Evolutionary conservation across 1,284 basidiomycete genomes (phyloP).

Genomic region (Phenoliferia sp.): DNA sequence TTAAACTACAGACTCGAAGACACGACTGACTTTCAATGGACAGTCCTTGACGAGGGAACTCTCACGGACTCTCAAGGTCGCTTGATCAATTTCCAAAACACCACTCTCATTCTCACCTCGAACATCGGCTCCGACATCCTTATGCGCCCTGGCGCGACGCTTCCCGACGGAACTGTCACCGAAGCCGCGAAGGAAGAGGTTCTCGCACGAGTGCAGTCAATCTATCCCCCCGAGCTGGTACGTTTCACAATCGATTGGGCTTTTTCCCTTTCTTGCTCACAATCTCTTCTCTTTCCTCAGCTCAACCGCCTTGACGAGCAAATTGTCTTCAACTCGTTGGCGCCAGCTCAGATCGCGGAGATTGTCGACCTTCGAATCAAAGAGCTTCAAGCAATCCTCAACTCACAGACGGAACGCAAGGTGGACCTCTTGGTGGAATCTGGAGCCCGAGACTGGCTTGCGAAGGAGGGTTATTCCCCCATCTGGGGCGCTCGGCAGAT

Average conservation of each 20-base stretch:
- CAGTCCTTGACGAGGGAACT: conserved; percentile 83
- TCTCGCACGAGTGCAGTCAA: conserved; percentile 62
- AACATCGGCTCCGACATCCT: conserved; percentile 79
- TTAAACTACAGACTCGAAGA: no score
- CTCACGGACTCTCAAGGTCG: conserved; percentile 62
- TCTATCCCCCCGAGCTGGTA: conserved; percentile 79
- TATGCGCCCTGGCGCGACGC: conserved; percentile 61
- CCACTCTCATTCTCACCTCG: conserved; percentile 87
- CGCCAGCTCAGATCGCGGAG: conserved; percentile 62
- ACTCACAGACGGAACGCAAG: conserved; percentile 46
- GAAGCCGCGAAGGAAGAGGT: conserved; percentile 61
- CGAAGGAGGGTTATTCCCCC: conserved; percentile 73
- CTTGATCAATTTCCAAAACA: conserved; percentile 55
- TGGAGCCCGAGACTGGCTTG: conserved; percentile 66
- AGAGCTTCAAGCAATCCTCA: conserved; percentile 66
- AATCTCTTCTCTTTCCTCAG: background rate
- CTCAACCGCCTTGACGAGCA: conserved; percentile 37
- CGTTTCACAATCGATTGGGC: conserved; percentile 47
- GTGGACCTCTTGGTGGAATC: conserved; percentile 69
- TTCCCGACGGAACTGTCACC: conserved; percentile 63
- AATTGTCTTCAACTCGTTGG: conserved; percentile 79
- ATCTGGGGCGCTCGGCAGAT: conserved; percentile 74
- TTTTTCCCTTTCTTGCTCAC: conserved; percentile 2
- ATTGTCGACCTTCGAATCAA: conserved; percentile 70
- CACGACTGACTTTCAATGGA: no score